phyloP scores from a whole-genome alignment of 139 green algal genomes.

The Chlamydomonas schloesseri region DNA sequence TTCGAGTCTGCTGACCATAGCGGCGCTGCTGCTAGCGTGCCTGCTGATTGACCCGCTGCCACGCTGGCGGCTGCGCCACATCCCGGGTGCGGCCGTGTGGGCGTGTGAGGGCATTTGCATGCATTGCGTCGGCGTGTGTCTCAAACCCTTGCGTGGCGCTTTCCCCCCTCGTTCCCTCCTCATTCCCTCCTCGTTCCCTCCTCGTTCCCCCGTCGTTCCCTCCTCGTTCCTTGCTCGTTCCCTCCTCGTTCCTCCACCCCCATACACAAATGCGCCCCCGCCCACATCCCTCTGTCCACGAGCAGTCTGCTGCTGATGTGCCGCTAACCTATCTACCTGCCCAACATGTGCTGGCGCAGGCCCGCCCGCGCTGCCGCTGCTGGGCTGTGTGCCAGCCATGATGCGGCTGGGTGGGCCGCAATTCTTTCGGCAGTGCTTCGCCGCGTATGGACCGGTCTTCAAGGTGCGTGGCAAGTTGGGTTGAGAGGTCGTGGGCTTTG shows the following conservation, averaged over 20 bases:
- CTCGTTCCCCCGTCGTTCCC: too few species aligned
- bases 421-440: slow-evolving; percentile 33
- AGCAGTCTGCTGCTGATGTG: too few species aligned
- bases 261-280: too few species aligned
- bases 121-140: too few species aligned
- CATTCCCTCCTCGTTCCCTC: too few species aligned
- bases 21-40: background rate
- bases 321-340: too few species aligned
- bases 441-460: slow-evolving; percentile 58
- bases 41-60: background rate
- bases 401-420: slow-evolving; percentile 22
- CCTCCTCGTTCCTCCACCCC: too few species aligned
- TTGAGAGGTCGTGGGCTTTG: background rate
- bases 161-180: too few species aligned
- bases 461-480: slow-evolving; percentile 9
- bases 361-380: slow-evolving; percentile 28
- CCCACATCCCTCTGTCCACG: too few species aligned
- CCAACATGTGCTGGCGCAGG: background rate
- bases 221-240: too few species aligned
- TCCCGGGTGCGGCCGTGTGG: background rate
- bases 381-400: slow-evolving; percentile 48
- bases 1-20: background rate
- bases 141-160: too few species aligned
- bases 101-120: too few species aligned
- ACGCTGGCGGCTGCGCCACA: slow-evolving; percentile 16